phyloP scores from a whole-genome alignment of 495 filamentous ascomycete species.

The Pseudevernia furfuracea region DNA sequence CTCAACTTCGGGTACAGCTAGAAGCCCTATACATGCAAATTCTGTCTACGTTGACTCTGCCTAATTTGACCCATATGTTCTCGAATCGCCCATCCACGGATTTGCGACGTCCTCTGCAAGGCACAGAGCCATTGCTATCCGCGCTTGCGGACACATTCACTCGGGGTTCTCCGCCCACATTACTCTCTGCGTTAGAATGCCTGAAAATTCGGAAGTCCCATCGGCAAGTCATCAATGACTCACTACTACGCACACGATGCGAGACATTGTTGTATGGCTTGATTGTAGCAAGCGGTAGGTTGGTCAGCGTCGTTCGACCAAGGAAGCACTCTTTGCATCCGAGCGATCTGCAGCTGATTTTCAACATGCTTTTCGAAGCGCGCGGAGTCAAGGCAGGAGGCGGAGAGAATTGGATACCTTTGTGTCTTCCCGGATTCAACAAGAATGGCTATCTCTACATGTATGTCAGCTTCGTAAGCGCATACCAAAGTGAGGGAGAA shows the following conservation, averaged over 20 bases:
- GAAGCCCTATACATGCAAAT: conserved; percentile 98
- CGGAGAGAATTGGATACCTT: conserved; percentile 94
- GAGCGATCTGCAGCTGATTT: conserved; percentile 89
- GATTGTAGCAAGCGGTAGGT: conserved; percentile 84
- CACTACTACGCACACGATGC: conserved; percentile 67
- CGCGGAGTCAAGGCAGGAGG: conserved; percentile 79
- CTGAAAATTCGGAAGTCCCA: conserved; percentile 80
- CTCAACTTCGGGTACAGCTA: conserved; percentile 77
- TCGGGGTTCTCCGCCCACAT: conserved; percentile 76
- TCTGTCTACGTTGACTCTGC: conserved; percentile 85
- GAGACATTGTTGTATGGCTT: conserved; percentile 82
- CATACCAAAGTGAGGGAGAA: conserved; percentile 33
- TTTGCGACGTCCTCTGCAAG: conserved; percentile 83
- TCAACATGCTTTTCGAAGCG: conserved; percentile 99
- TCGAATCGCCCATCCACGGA: conserved; percentile 85
- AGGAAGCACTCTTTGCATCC: conserved; percentile 94
- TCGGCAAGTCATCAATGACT: conserved; percentile 75
- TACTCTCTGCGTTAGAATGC: conserved; percentile 87
- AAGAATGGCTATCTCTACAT: conserved; percentile 96
- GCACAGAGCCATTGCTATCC: conserved; percentile 84
- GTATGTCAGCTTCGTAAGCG: conserved; percentile 88
- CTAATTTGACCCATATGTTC: conserved; percentile 82
- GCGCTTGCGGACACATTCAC: conserved; percentile 93
- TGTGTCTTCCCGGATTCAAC: conserved; percentile 96
- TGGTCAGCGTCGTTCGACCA: conserved; percentile 89